Conservation (phyloP, 805 yeast species). For the Wickerhamiella allomyrinae region DNA sequence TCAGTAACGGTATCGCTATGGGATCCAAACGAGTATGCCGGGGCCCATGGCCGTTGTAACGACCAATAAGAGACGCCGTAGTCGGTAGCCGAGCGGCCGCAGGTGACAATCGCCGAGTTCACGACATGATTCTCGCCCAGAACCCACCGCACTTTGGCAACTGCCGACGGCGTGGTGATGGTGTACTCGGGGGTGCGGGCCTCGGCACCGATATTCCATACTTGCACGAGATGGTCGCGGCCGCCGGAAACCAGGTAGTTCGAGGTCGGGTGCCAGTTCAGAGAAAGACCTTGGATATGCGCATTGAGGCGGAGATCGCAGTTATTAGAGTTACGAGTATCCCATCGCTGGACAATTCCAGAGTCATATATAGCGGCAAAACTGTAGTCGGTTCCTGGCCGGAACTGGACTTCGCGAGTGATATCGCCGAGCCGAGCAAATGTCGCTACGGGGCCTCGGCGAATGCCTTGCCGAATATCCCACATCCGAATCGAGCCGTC, state of each 20-base stretch:
- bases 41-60: constrained; percentile 50
- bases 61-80: constrained; percentile 13
- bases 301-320: constrained; percentile 68
- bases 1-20: constrained; percentile 43
- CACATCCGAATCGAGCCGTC: constrained; percentile 69
- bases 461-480: constrained; percentile 56
- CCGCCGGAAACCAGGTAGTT: constrained; percentile 88
- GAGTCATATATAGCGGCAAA: constrained; percentile 77
- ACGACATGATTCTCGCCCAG: constrained; percentile 23
- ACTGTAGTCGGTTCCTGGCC: constrained; percentile 36
- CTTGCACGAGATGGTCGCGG: constrained; percentile 67
- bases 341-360: constrained; percentile 80
- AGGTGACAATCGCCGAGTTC: constrained; percentile 10
- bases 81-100: constrained; percentile 11
- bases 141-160: constrained; percentile 62
- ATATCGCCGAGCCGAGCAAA: constrained; percentile 61
- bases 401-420: constrained; percentile 40
- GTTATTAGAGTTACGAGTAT: constrained; percentile 49
- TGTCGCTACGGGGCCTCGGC: constrained; percentile 32
- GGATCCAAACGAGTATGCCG: constrained; percentile 38
- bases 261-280: constrained; percentile 75
- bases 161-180: constrained; percentile 62
- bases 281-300: constrained; percentile 75
- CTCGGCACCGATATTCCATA: constrained; percentile 48
- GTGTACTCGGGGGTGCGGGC: constrained; percentile 48